Evolutionary conservation across 805 yeast species (phyloP).

Genomic region (Ogataea ganodermae): DNA sequence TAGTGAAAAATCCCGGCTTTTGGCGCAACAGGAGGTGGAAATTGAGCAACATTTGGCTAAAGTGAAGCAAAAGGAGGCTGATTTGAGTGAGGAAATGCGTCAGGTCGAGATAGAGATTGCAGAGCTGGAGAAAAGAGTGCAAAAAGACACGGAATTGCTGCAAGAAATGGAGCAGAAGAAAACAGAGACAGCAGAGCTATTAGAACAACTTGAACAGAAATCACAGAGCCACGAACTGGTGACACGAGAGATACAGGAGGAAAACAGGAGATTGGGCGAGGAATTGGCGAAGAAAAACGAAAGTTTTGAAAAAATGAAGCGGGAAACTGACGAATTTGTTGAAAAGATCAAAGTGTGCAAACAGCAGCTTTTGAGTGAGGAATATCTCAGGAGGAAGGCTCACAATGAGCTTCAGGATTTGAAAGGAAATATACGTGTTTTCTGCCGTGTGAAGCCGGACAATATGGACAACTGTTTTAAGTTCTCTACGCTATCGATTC

Average conservation of each 20-base stretch:
- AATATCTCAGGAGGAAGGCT: conserved; percentile 50
- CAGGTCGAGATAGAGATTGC: conserved; percentile 3
- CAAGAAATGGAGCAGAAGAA: background rate
- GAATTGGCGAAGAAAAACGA: background rate
- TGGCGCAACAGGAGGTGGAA: background rate
- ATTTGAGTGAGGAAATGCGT: background rate
- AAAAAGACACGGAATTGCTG: background rate
- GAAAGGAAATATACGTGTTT: conserved; percentile 90
- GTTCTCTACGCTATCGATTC: conserved; percentile 12
- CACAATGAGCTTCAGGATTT: conserved; percentile 81
- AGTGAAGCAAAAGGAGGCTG: background rate
- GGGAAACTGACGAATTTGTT: conserved; percentile 27
- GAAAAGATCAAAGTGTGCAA: conserved; percentile 30
- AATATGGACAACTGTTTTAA: conserved; percentile 24
- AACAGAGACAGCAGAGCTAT: background rate
- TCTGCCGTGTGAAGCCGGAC: conserved; percentile 79
- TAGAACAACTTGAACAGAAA: conserved; percentile 4
- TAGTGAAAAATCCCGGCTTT: background rate
- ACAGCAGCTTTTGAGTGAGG: conserved; percentile 32
- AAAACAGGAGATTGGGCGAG: conserved; percentile 10
- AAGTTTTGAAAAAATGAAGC: conserved; percentile 2
- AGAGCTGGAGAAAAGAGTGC: background rate
- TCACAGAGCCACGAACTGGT: conserved; percentile 12
- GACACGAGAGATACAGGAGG: conserved; percentile 10
- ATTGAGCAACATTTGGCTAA: background rate